Evolutionary conservation across 495 filamentous ascomycete species (phyloP).

Genomic region (Tricharina praecox): DNA sequence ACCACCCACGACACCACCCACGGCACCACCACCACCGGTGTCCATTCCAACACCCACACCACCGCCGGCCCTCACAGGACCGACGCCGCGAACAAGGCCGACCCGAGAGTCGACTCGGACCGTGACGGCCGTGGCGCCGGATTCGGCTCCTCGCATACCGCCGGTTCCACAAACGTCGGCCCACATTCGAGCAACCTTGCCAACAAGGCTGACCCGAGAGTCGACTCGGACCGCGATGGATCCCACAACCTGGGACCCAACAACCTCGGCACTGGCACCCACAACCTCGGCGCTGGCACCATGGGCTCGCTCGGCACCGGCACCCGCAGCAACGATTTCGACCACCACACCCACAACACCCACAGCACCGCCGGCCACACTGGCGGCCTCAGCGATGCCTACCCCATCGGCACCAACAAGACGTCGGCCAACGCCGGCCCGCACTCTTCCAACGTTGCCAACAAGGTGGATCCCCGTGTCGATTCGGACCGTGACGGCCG

Average conservation of each 20-base stretch:
- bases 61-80: conserved; percentile 27
- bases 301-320: conserved; percentile 40
- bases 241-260: conserved; percentile 16
- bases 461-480: conserved; percentile 36
- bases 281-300: conserved; percentile 3
- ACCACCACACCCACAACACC: conserved; percentile 24
- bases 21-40: conserved; percentile 23
- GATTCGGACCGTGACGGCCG: conserved; percentile 31
- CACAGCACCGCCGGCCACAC: conserved; percentile 10
- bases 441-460: conserved; percentile 29
- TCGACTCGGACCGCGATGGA: conserved; percentile 16
- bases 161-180: conserved; percentile 32
- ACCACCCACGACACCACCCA: conserved; percentile 9
- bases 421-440: conserved; percentile 23
- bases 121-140: conserved; percentile 21
- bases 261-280: too few species aligned
- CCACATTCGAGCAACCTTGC: conserved; percentile 37
- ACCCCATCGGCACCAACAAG: neutral
- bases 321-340: conserved; percentile 31
- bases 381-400: too few species aligned
- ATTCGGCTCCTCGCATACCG: conserved; percentile 24
- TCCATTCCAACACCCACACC: conserved; percentile 7
- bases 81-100: conserved; percentile 33
- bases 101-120: conserved; percentile 37
- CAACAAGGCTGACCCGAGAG: conserved; percentile 36